Percentiles rank a stretch among this genome's conserved stretches.
These are phyloP conservation scores for Stagonosporopsis rhizophila DNA, from an alignment of 2,329 filamentous ascomycete species.

Conservation along the genomic window DNA sequence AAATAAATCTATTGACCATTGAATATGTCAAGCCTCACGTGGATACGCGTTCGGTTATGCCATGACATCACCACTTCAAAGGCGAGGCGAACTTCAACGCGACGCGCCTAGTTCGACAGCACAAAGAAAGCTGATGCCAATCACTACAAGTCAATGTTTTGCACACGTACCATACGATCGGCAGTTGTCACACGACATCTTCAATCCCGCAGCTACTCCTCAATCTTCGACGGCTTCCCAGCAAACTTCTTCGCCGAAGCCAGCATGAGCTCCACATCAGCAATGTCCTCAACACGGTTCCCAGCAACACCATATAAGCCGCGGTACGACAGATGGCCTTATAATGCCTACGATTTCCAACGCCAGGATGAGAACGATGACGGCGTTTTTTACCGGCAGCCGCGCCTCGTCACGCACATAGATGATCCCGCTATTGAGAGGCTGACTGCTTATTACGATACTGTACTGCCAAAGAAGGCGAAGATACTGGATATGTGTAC, in stretches of 20 bases:
- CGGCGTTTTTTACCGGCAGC: constrained; percentile 49
- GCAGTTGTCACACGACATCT: neutral
- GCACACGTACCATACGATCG: neutral
- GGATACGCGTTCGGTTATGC: constrained; percentile 19
- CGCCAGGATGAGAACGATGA: constrained; percentile 49
- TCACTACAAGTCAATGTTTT: neutral
- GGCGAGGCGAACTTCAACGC: neutral
- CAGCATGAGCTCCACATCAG: constrained; percentile 4
- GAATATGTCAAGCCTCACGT: constrained; percentile 13
- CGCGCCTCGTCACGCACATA: constrained; percentile 62
- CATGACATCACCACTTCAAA: constrained; percentile 29
- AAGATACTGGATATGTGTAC: constrained; percentile 59
- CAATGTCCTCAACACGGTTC: neutral
- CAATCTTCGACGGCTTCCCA: constrained; percentile 9
- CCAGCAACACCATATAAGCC: constrained; percentile 25
- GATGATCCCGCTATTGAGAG: constrained; percentile 58
- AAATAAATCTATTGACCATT: no score
- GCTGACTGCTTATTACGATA: constrained; percentile 56
- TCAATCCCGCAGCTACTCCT: constrained; percentile 1
- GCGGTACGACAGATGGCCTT: constrained; percentile 31
- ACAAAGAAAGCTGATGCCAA: neutral
- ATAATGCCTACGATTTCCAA: constrained; percentile 44
- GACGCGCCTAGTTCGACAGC: neutral
- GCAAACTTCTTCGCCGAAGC: constrained; percentile 14
- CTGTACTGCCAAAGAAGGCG: constrained; percentile 51